Percentiles rank a stretch among this genome's conserved stretches.
These are phyloP conservation scores for Epichloe scottii DNA, from an alignment of 2,329 filamentous ascomycete species.

Conservation along the genomic window DNA sequence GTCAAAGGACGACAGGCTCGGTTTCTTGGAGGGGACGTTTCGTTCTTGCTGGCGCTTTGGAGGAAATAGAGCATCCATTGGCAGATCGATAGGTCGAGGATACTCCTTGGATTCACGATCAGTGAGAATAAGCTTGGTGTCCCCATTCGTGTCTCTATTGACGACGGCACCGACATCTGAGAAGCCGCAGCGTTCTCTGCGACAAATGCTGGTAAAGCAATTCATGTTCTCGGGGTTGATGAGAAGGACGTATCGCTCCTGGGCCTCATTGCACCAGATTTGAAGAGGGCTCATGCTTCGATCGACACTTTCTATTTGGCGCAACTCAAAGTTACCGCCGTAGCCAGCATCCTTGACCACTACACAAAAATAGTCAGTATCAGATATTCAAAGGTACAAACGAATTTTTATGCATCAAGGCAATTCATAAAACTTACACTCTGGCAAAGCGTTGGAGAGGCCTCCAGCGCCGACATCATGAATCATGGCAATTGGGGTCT, in stretches of 20 bases:
- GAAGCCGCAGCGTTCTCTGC: slow-evolving; percentile 81
- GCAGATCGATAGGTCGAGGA: slow-evolving; percentile 73
- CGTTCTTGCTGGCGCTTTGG: slow-evolving; percentile 73
- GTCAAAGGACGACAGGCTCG: slow-evolving; percentile 60
- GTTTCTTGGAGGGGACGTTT: slow-evolving; percentile 56
- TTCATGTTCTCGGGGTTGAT: slow-evolving; percentile 73
- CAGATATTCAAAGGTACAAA: not conserved
- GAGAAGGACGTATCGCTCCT: slow-evolving; percentile 89
- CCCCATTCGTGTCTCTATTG: slow-evolving; percentile 46
- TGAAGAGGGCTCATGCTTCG: slow-evolving; percentile 87
- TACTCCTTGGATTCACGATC: slow-evolving; percentile 67
- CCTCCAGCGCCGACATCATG: slow-evolving; percentile 96
- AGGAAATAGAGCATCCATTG: slow-evolving; percentile 80
- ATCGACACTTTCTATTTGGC: slow-evolving; percentile 84
- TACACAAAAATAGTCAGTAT: slow-evolving; percentile 1
- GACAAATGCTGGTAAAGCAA: slow-evolving; percentile 55
- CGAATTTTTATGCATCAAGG: not conserved
- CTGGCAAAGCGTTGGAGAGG: slow-evolving; percentile 61
- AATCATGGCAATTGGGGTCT: slow-evolving; percentile 91
- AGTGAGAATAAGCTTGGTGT: slow-evolving; percentile 63
- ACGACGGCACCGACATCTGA: slow-evolving; percentile 77
- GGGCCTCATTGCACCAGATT: slow-evolving; percentile 96
- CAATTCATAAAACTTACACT: slow-evolving; percentile 28
- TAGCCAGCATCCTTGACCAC: slow-evolving; percentile 83
- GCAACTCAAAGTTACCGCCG: slow-evolving; percentile 86